phyloP scores from a whole-genome alignment of 1,139 yeast genomes.

The Debaryomyces subglobosus region DNA sequence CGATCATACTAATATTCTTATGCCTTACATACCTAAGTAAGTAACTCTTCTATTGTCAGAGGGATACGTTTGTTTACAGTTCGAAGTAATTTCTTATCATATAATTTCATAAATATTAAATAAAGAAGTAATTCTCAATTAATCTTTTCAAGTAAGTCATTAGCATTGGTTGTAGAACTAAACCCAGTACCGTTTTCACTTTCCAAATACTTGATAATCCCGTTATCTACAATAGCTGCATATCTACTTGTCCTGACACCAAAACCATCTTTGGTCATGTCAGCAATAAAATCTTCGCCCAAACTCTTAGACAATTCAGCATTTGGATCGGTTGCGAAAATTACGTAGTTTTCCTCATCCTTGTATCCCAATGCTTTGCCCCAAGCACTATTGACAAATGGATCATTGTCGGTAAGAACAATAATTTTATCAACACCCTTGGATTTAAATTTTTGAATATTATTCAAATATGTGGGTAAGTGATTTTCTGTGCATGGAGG shows the following conservation, averaged over 20 bases:
- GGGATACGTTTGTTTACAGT: too few relatives aligned
- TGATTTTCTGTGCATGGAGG: slow-evolving; percentile 22
- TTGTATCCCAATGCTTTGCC: slow-evolving; percentile 17
- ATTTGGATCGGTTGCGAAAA: slow-evolving; percentile 27
- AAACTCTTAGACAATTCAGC: slow-evolving; percentile 48
- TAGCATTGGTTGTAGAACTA: background rate
- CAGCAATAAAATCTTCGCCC: slow-evolving; percentile 24
- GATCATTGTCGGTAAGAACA: slow-evolving; percentile 23
- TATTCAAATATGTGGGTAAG: slow-evolving; percentile 20
- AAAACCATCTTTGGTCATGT: slow-evolving; percentile 15
- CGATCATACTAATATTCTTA: background rate
- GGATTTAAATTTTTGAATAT: slow-evolving; percentile 19
- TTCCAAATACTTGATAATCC: slow-evolving; percentile 53
- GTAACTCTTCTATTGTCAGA: too few relatives aligned
- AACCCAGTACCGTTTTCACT: background rate
- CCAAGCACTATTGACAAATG: slow-evolving; percentile 20
- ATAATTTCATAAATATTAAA: background rate
- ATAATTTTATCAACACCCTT: slow-evolving; percentile 23
- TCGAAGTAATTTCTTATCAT: background rate
- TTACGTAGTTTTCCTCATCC: slow-evolving; percentile 19
- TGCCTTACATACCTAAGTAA: too few relatives aligned
- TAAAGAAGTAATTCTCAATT: background rate
- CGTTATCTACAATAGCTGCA: slow-evolving; percentile 31
- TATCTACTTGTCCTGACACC: slow-evolving; percentile 21
- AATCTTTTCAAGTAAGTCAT: background rate